Evolutionary conservation across 495 filamentous ascomycete genomes (phyloP), one percentile per base, ranked within the genome.

Genomic region (Barbatosphaeria neglecta): DNA sequence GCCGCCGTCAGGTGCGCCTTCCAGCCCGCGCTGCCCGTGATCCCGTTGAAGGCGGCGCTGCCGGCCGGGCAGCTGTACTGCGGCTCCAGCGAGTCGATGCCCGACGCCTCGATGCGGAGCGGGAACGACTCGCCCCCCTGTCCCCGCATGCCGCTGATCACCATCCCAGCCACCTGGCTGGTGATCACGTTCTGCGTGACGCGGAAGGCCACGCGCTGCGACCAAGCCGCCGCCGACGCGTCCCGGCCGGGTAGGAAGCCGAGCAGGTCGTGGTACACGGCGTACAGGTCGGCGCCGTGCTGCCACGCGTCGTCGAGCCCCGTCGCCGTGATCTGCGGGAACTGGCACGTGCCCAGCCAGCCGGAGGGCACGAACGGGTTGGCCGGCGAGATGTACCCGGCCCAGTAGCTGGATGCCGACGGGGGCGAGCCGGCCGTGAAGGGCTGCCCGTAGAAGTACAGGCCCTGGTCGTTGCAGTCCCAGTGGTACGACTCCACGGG

Each of bases 141-240:
- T 4, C 54, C 53, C 59, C 74, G 79, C 73, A 83, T 81, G 18
- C 78, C 82, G 35, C 63, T 63, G 33, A 82, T 67, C 15, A 85
- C 49, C 70, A 80, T 80, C 23, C 80, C 74, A 42, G 80, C 80
- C 17, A 85, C 80, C 56, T 86, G 78, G 51, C 74, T 77, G 9
- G 83, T 86, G 55, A 87, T 85, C 15, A 77, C 65, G 62, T 86
- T 85, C 45, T 77, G 76, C 0, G 82, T 84, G 16, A 84, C 81
- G 35, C 80, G 73, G 60, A 77, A 86, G 22, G 52, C 53, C 45
- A 77, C 61, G 24, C 61, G 63, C 37, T 59, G 45, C 13, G 66
- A 54, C 49, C 67, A 65, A n/a, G n/a, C n/a, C n/a, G n/a, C n/a
- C n/a, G n/a, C n/a, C 13, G 63, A 55, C 15, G 28, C 24, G 20